phyloP scores from a whole-genome alignment of 768 basidiomycete genomes.

The Psilocybe sp. region DNA sequence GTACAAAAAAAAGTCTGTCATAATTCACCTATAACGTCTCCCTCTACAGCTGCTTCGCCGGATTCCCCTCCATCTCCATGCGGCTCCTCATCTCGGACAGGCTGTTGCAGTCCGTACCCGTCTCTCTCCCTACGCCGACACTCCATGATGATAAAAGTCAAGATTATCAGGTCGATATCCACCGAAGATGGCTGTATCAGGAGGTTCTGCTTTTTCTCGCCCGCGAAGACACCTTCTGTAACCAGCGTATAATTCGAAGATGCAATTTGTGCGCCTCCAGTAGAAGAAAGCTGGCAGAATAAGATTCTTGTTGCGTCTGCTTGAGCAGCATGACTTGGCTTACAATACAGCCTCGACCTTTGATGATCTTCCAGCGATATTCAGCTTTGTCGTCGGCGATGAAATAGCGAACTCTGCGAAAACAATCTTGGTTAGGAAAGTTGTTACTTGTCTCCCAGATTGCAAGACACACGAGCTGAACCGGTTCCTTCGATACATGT shows the following conservation, averaged over 20 bases:
- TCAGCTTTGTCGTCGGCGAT: conserved; percentile 46
- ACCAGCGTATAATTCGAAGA: conserved; percentile 31
- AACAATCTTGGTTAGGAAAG: background rate
- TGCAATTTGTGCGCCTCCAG: conserved; percentile 40
- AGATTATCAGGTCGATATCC: conserved; percentile 49
- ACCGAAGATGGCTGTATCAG: conserved; percentile 44
- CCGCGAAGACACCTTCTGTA: conserved; percentile 44
- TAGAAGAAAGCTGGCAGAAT: conserved; percentile 33
- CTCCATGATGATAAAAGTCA: conserved; percentile 57
- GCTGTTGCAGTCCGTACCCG: conserved; percentile 16
- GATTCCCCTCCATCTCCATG: conserved; percentile 35
- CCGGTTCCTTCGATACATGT: conserved; percentile 39
- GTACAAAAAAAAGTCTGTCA: conserved; percentile 2
- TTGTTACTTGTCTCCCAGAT: background rate
- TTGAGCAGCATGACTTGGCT: conserved; percentile 14
- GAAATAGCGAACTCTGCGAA: conserved; percentile 44
- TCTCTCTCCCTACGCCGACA: conserved; percentile 45
- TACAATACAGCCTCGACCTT: conserved; percentile 39
- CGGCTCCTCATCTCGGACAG: conserved; percentile 33
- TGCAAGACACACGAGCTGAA: conserved; percentile 39
- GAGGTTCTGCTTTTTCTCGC: conserved; percentile 44
- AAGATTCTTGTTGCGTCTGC: background rate
- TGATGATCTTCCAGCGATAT: conserved; percentile 46
- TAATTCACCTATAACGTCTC: conserved; percentile 12
- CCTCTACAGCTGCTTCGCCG: conserved; percentile 20